phyloP scores from a whole-genome alignment of 257 asterid genomes.

The Nicotiana obtusifolia region DNA sequence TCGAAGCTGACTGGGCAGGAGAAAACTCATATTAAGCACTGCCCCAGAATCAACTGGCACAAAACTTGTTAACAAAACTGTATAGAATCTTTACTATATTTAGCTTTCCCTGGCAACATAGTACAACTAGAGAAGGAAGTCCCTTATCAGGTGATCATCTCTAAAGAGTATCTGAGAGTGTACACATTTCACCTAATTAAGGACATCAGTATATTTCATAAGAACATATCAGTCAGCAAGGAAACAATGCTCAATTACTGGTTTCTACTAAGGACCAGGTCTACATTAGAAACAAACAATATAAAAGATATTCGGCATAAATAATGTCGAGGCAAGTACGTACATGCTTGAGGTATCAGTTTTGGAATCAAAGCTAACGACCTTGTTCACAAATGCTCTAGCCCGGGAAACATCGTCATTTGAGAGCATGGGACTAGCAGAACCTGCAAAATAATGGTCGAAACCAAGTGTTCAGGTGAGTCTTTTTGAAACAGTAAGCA shows the following conservation, averaged over 20 bases:
- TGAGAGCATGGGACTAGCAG: slow-evolving; percentile 87
- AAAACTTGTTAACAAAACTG: not conserved
- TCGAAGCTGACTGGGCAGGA: no score
- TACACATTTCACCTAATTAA: not conserved
- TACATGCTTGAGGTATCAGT: slow-evolving; percentile 61
- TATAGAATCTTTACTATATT: not conserved
- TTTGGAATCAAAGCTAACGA: slow-evolving; percentile 37
- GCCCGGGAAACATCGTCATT: slow-evolving; percentile 73
- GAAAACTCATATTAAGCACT: no score
- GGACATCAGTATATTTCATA: not conserved
- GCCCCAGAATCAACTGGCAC: not conserved
- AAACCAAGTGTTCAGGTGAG: not conserved
- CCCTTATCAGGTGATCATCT: not conserved
- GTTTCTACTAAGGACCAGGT: not conserved
- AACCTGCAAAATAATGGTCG: slow-evolving; percentile 49
- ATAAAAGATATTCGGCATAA: not conserved
- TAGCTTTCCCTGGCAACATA: not conserved
- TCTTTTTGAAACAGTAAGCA: not conserved
- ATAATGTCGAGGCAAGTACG: slow-evolving; percentile 29
- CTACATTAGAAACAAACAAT: not conserved
- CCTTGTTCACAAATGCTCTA: slow-evolving; percentile 45
- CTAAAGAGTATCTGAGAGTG: not conserved
- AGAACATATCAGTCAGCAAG: not conserved
- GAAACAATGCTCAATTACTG: not conserved
- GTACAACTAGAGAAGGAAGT: not conserved